Conservation (phyloP, 2,329 filamentous ascomycete species). For the Trichophyton schoenleinii region DNA sequence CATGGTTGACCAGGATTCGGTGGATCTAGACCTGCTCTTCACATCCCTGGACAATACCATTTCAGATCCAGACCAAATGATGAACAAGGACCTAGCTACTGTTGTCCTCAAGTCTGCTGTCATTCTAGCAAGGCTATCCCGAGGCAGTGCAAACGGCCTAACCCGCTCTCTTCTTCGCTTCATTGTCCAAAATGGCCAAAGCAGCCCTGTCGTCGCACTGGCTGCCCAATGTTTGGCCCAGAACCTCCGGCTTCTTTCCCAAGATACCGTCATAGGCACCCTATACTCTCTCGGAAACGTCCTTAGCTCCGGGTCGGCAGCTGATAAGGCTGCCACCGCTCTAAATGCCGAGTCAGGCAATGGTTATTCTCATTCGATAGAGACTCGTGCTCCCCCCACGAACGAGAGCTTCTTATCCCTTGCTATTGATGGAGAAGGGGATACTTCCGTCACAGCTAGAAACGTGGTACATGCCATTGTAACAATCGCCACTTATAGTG, state of each 20-base stretch:
- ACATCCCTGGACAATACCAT: slow-evolving; percentile 76
- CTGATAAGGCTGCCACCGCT: slow-evolving; percentile 31
- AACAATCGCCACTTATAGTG: slow-evolving; percentile 66
- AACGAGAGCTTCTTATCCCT: slow-evolving; percentile 50
- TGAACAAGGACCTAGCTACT: slow-evolving; percentile 61
- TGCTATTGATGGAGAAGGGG: slow-evolving; percentile 61
- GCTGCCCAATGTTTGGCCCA: slow-evolving; percentile 78
- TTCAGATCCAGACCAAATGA: slow-evolving; percentile 68
- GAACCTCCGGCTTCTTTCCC: slow-evolving; percentile 68
- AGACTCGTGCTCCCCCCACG: slow-evolving; percentile 21
- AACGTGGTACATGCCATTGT: slow-evolving; percentile 95
- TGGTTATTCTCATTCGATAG: slow-evolving; percentile 38
- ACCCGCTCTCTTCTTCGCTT: slow-evolving; percentile 72
- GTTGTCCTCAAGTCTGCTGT: slow-evolving; percentile 72
- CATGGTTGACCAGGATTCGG: slow-evolving; percentile 66
- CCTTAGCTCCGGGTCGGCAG: slow-evolving; percentile 56
- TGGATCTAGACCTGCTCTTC: slow-evolving; percentile 66
- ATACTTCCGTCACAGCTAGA: slow-evolving; percentile 61
- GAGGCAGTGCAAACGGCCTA: slow-evolving; percentile 59
- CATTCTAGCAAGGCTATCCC: slow-evolving; percentile 62
- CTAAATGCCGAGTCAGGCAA: slow-evolving; percentile 23
- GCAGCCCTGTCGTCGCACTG: slow-evolving; percentile 55
- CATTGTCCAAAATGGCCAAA: slow-evolving; percentile 70
- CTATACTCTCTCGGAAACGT: slow-evolving; percentile 95
- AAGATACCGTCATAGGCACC: slow-evolving; percentile 88